Percentiles rank a stretch among this genome's conserved stretches.
Conservation (phyloP, 306 rosid species). For the Fagus sylvatica region DNA sequence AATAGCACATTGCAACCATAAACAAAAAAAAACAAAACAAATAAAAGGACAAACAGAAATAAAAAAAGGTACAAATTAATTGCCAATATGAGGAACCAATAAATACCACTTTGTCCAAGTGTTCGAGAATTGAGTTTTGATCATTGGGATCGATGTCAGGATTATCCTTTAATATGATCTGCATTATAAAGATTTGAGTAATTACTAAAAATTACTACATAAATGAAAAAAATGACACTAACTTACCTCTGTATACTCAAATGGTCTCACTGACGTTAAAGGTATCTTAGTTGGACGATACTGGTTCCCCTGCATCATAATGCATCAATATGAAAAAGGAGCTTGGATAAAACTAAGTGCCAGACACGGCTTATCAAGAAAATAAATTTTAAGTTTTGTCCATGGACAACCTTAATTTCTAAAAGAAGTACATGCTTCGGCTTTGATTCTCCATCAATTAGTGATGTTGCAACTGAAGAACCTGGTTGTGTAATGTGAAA, state of each 20-base stretch:
- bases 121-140: constrained; percentile 91
- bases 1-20: not conserved
- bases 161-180: constrained; percentile 85
- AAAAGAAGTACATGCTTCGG: constrained; percentile 94
- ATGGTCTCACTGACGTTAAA: constrained; percentile 86
- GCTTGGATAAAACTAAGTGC: not conserved
- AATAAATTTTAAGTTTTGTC: constrained; percentile 15
- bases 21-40: not conserved
- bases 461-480: constrained; percentile 97
- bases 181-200: constrained; percentile 39
- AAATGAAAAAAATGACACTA: constrained; percentile 2
- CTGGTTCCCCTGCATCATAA: constrained; percentile 72
- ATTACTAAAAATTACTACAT: constrained; percentile 18
- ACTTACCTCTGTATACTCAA: constrained; percentile 87
- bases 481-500: constrained; percentile 99
- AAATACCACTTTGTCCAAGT: constrained; percentile 84
- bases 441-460: constrained; percentile 97
- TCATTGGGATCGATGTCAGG: constrained; percentile 82
- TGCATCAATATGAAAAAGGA: constrained; percentile 25
- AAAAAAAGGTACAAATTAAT: constrained; percentile 1
- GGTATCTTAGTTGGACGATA: constrained; percentile 99
- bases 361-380: constrained; percentile 21
- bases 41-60: constrained; percentile 9
- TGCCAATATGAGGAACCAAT: constrained; percentile 11
- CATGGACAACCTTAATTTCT: constrained; percentile 81